Evolutionary conservation across 805 yeast genomes (phyloP), one percentile per base, ranked within the genome.

Genomic region (Tetrapisispora phaffii): DNA sequence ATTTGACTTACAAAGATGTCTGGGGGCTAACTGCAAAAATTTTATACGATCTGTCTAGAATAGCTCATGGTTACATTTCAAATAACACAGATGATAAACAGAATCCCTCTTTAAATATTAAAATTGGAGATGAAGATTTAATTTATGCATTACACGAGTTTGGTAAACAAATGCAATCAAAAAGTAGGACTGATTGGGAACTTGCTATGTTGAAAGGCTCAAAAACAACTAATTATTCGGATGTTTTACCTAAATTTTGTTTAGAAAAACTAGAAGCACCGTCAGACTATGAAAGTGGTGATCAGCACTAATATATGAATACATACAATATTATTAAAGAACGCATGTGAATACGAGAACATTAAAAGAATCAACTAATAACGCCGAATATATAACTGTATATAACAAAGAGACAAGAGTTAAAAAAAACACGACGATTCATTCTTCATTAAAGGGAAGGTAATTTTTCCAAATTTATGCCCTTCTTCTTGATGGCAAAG

Each of bases 11-110:
- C 2, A 69, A 72, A 45, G 84, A 82, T 55, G 80, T 85, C 4
- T 84, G 93, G 94, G 94, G 94, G 0, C 64, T 84, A 32, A 84
- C 93, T 0, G 90, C 89, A 2, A 82, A 82, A 56, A 83, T 84
- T 9, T 58, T 84, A n/a, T 84, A 76, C 54, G 90, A 84, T 57
- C 56, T 84, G 24, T 80, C 87, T 1, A 72, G 71, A 46, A 69
- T 82, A 9, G 66, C 75, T 3, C 75, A 76, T 55, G 59, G 58
- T 7, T n/a, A 41, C 12, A 50, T 76, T 9, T 45, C 48, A 9
- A 55, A 51, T 29, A 57, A 52, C 5, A 38, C 52, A 13, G 59
- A 68, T 23, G 58, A 21, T 16, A 20, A 28, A 7, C n/a, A 10
- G 12, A 17, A 17, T 17, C 41, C 33, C 5, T 13, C 19, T 3